These are phyloP conservation scores for Mollisia scopiformis DNA, from an alignment of 2,329 filamentous ascomycete species.

Conservation along the genomic window DNA sequence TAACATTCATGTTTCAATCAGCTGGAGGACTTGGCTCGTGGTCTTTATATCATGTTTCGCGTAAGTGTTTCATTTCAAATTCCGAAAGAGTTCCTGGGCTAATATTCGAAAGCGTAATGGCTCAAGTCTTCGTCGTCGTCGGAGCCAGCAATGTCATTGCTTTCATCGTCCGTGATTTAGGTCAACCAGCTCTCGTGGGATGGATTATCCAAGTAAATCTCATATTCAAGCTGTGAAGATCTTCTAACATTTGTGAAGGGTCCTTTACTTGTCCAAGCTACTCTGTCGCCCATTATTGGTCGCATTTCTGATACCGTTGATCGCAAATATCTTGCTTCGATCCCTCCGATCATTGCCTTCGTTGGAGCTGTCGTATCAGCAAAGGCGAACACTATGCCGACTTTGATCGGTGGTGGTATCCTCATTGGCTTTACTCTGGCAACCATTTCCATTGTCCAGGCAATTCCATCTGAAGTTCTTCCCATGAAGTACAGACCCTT, in stretches of 20 bases:
- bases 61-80: conserved; percentile 32
- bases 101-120: conserved; percentile 44
- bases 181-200: conserved; percentile 51
- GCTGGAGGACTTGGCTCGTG: conserved; percentile 58
- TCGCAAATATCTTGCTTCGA: conserved; percentile 54
- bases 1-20: conserved; percentile 48
- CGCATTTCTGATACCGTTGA: conserved; percentile 59
- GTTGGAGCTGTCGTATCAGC: conserved; percentile 57
- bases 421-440: conserved; percentile 56
- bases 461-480: conserved; percentile 59
- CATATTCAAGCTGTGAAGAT: not conserved
- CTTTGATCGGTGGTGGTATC: conserved; percentile 58
- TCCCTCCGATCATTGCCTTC: conserved; percentile 57
- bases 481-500: conserved; percentile 58
- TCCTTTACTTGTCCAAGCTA: conserved; percentile 59
- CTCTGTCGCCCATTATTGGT: conserved; percentile 58
- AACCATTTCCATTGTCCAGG: conserved; percentile 57
- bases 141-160: conserved; percentile 58
- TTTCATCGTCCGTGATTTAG: conserved; percentile 58
- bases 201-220: conserved; percentile 56
- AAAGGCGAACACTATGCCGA: conserved; percentile 56
- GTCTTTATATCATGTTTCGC: conserved; percentile 54
- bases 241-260: conserved; percentile 41
- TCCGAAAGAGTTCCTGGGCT: not conserved
- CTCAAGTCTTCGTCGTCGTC: conserved; percentile 58